Percentiles rank a stretch among this genome's conserved stretches.
Conservation (phyloP, 805 yeast species). For the Metschnikowia drakensbergensis region DNA sequence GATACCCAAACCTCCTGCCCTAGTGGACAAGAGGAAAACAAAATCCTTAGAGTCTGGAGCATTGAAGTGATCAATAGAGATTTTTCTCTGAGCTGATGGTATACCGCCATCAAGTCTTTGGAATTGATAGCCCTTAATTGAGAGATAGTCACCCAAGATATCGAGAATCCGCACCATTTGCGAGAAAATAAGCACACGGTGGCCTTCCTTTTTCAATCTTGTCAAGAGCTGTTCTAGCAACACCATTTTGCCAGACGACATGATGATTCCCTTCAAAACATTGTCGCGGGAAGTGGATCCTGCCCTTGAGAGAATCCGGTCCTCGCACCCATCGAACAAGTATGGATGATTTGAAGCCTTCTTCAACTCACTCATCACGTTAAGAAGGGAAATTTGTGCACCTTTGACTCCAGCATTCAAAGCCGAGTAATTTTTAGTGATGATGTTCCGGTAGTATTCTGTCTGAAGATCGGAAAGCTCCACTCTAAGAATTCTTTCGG, state of each 20-base stretch:
- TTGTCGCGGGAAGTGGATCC: slow-evolving; percentile 69
- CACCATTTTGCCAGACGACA: slow-evolving; percentile 99
- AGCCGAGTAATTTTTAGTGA: slow-evolving; percentile 89
- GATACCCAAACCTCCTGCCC: slow-evolving; percentile 99
- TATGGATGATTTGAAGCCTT: slow-evolving; percentile 98
- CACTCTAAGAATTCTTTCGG: slow-evolving; percentile 91
- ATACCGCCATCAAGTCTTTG: slow-evolving; percentile 97
- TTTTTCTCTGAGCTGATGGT: slow-evolving; percentile 88
- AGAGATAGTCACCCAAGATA: slow-evolving; percentile 87
- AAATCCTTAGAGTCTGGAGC: slow-evolving; percentile 91
- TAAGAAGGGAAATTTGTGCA: slow-evolving; percentile 78
- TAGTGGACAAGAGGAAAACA: slow-evolving; percentile 82
- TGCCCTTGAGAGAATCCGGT: slow-evolving; percentile 65
- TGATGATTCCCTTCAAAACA: slow-evolving; percentile 81
- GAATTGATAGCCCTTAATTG: slow-evolving; percentile 80
- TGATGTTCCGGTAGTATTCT: slow-evolving; percentile 87
- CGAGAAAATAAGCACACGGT: slow-evolving; percentile 88
- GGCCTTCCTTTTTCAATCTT: slow-evolving; percentile 87
- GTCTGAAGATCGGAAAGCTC: slow-evolving; percentile 95
- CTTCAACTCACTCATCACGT: slow-evolving; percentile 92
- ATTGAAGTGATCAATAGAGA: slow-evolving; percentile 94
- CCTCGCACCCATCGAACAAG: slow-evolving; percentile 89
- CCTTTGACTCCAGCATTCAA: slow-evolving; percentile 74
- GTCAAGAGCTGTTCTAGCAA: slow-evolving; percentile 83
- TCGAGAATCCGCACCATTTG: slow-evolving; percentile 98